Evolutionary conservation across 306 rosid species (phyloP), one percentile per base, ranked within the genome.

Genomic region (Trifolium subterraneum): DNA sequence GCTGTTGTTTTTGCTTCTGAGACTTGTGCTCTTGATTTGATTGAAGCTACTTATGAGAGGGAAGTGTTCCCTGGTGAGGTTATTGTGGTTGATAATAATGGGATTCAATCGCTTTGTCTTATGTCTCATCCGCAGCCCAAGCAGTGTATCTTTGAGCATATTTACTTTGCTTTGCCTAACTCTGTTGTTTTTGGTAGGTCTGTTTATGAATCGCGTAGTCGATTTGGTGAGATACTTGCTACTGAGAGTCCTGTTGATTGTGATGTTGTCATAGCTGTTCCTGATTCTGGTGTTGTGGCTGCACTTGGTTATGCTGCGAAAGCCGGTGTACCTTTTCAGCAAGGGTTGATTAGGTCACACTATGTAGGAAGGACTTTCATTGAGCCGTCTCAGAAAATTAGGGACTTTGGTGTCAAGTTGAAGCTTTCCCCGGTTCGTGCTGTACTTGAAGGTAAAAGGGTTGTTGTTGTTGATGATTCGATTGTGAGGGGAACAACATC

Each of bases 281-380:
- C 98, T 5, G 99, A 95, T 80, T 95, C 98, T 0, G 99, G 99
- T 11, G 93, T 92, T 5, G 98, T 95, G 12, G 98, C 99, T 45
- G 99, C 99, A 0, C 96, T 90, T 35, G 99, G 99, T 8, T 95
- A 92, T 83, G 98, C 99, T 39, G 96, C 89, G 0, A 92, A 92
- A 74, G 93, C 98, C 3, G 96, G 98, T 4, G 98, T 92, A 39
- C 86, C 99, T 6, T 95, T 95, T 72, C 96, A 95, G 83, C 99
- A 90, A 67, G 98, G 99, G 35, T 67, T 95, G 77, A 90, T 95
- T 2, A 87, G 99, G 82, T 95, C 98, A 16, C 99, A 95, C 76
- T 95, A 95, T 73, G 99, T 95, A 0, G 99, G 99, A 3, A 92
- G 98, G 82, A 95, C 99, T 51, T 95, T 95, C 86, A 95, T 95